Conservation (phyloP, 345 rosid species). For the Nephelium lappaceum region DNA sequence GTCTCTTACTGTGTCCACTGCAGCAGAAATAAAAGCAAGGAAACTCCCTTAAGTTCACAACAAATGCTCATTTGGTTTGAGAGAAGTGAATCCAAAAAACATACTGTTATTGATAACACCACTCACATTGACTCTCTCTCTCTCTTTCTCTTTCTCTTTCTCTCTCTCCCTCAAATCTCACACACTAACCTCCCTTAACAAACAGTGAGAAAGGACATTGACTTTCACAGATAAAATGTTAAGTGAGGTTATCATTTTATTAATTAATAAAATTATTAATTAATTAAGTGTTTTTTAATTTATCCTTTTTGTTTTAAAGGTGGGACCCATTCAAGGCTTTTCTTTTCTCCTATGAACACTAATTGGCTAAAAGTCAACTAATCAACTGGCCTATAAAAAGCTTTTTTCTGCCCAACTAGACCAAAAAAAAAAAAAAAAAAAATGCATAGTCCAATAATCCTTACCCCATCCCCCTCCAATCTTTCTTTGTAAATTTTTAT, state of each 20-base stretch:
- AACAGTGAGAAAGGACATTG: slow-evolving; percentile 62
- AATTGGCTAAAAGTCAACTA: slow-evolving; percentile 42
- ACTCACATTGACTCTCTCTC: slow-evolving; percentile 33
- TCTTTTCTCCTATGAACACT: not conserved
- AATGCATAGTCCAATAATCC: not conserved
- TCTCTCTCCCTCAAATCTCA: slow-evolving; percentile 26
- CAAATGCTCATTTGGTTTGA: slow-evolving; percentile 31
- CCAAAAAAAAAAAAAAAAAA: not conserved
- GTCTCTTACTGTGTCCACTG: slow-evolving; percentile 29
- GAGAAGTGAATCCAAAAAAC: slow-evolving; percentile 37
- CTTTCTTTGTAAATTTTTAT: not conserved
- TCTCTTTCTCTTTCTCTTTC: slow-evolving; percentile 32
- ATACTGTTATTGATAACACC: slow-evolving; percentile 30
- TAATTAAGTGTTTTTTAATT: not conserved
- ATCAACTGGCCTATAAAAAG: slow-evolving; percentile 49
- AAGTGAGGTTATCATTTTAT: slow-evolving; percentile 16
- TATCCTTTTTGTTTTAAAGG: not conserved
- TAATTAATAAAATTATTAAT: slow-evolving; percentile 9
- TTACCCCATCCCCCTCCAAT: not conserved
- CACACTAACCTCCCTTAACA: slow-evolving; percentile 27
- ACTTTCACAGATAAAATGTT: slow-evolving; percentile 45
- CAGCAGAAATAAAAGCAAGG: slow-evolving; percentile 39
- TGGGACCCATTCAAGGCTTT: slow-evolving; percentile 26
- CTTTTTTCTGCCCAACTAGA: slow-evolving; percentile 43
- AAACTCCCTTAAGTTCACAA: slow-evolving; percentile 36